Evolutionary conservation across 768 basidiomycete species (phyloP).

Genomic region (Mycena leptocephala): DNA sequence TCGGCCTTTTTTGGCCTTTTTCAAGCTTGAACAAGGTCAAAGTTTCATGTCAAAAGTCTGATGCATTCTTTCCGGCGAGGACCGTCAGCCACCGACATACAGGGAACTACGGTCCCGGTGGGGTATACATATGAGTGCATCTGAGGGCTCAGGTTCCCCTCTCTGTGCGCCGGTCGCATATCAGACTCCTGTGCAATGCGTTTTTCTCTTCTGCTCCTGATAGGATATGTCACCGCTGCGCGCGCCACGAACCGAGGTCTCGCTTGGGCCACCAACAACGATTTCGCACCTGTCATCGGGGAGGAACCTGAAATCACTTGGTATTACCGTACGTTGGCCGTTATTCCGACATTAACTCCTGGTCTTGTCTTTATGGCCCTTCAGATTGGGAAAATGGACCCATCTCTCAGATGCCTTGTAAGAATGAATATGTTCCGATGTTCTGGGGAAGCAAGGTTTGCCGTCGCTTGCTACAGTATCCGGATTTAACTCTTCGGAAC

Average conservation of each 20-base stretch:
- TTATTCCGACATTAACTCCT: background rate
- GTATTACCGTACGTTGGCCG: slow-evolving; percentile 20
- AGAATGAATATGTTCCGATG: slow-evolving; percentile 30
- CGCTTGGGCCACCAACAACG: slow-evolving; percentile 31
- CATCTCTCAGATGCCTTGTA: slow-evolving; percentile 22
- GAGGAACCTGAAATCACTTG: slow-evolving; percentile 13
- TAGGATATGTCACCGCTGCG: background rate
- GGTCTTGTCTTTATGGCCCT: background rate
- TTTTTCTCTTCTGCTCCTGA: too few species aligned
- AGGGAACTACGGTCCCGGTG: too few species aligned
- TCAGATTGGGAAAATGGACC: slow-evolving; percentile 29
- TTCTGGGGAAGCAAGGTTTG: slow-evolving; percentile 23
- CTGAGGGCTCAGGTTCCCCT: too few species aligned
- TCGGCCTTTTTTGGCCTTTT: too few species aligned
- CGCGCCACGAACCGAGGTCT: slow-evolving; percentile 14
- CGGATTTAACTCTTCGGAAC: too few species aligned
- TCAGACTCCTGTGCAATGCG: too few species aligned
- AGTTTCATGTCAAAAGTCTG: too few species aligned
- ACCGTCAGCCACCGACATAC: too few species aligned
- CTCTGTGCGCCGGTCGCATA: too few species aligned
- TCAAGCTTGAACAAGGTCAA: too few species aligned
- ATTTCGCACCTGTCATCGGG: slow-evolving; percentile 14
- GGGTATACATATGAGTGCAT: too few species aligned
- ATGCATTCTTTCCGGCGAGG: too few species aligned
- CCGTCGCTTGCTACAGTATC: background rate